Evolutionary conservation across 2,329 filamentous ascomycete genomes (phyloP), one percentile per base, ranked within the genome.

Genomic region (Cryphonectria parasitica): DNA sequence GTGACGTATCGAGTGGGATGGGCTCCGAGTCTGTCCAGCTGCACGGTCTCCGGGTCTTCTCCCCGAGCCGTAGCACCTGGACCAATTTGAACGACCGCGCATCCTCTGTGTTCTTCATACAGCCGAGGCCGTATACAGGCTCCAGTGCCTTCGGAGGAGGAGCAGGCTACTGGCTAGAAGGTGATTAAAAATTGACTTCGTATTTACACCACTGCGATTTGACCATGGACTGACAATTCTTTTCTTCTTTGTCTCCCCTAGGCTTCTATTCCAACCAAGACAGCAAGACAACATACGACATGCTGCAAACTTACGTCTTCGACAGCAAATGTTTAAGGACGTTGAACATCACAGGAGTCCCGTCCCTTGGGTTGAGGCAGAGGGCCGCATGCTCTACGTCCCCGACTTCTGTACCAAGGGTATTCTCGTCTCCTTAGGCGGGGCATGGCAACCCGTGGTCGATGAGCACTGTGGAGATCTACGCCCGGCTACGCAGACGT

Each of bases 401-500:
- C 67, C 67, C 19, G 45, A 69, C 49, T 69, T 69, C n/a, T 60
- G 67, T 7, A 45, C 60, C 17, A 28, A 61, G 7, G 61, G 67
- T 19, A 43, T 69, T 7, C 64, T 65, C 19, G 11, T 69, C 34
- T 61, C 25, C 1, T 45, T 62, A 19, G 67, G 67, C 4, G 67
- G 67, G 0, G 28, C 28, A 17, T 3, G 52, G 52, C 4, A 13
- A 56, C n/a, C 68, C 73, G n/a, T 39, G 54, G 7, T 66, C 74
- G 6, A 73, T 75, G 43, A 34, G 41, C 34, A 73, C 58, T 0
- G 72, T 74, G 1, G 72, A 70, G 17, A 64, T 76, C 28, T 76
- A 72, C 64, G 74, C 58, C 36, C 65, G 2, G 70, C 67, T 1
- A 63, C 25, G 25, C 45, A 71, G 13, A 66, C 54, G 15, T 75